phyloP scores from a whole-genome alignment of 345 rosid genomes.

The Gossypium herbaceum region DNA sequence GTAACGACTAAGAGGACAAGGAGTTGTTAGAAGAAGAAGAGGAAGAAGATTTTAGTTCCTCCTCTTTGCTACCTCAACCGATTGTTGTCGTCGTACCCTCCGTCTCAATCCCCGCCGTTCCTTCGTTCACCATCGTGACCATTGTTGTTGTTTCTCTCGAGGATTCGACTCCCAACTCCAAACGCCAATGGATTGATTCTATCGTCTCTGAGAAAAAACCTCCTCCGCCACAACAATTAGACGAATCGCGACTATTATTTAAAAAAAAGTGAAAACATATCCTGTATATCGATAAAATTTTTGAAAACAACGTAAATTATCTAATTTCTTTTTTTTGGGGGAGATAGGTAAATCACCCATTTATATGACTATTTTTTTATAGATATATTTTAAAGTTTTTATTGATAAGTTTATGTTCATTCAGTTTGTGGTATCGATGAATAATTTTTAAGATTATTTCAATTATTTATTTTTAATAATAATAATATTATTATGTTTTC shows the following conservation, averaged over 20 bases:
- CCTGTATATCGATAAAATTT: no score
- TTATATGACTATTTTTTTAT: no score
- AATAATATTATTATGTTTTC: no score
- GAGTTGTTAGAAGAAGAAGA: constrained; percentile 50
- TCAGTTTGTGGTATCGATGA: no score
- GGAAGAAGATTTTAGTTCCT: constrained; percentile 50
- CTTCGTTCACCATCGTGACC: constrained; percentile 35
- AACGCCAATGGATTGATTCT: constrained; percentile 45
- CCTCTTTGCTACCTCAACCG: constrained; percentile 28
- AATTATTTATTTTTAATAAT: no score
- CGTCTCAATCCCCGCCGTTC: constrained; percentile 28
- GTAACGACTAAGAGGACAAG: constrained; percentile 41
- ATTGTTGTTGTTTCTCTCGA: constrained; percentile 34
- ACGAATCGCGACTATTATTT: constrained; percentile 72
- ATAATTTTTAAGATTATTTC: no score
- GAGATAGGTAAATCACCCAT: no score
- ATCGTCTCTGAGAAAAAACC: constrained; percentile 23
- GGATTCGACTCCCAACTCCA: constrained; percentile 36
- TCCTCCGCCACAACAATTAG: constrained; percentile 37
- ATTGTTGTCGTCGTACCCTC: constrained; percentile 26
- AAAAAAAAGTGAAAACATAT: no score
- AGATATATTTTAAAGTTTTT: no score
- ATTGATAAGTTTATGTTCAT: no score
- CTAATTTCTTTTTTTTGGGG: no score
- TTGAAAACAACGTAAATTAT: no score